Evolutionary conservation across 225 moss, liverwort and hornwort genomes (phyloP).

Genomic region (Sphagnum tenellum): DNA sequence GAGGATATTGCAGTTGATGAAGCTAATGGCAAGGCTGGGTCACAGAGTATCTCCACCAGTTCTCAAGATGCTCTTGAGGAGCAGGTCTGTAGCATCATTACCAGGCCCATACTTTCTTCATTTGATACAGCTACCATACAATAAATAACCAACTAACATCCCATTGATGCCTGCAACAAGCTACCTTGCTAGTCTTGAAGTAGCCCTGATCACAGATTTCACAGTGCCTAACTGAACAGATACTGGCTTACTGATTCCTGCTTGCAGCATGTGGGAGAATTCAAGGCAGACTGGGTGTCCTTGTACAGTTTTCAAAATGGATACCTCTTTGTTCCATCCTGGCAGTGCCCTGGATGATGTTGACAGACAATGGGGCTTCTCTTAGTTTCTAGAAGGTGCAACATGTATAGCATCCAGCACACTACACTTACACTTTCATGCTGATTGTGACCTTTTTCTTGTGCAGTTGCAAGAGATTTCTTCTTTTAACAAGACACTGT

Average conservation of each 20-base stretch:
- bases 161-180: background rate
- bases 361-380: no score
- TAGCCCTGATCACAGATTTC: no score
- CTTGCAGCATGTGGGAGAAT: no score
- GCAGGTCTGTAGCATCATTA: conserved; percentile 1
- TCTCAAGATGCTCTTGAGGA: conserved; percentile 1
- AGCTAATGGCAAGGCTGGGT: background rate
- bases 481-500: background rate
- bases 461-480: background rate
- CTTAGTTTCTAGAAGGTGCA: background rate
- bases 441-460: background rate
- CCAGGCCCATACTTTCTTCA: background rate
- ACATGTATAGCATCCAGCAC: no score
- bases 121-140: background rate
- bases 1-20: conserved; percentile 1
- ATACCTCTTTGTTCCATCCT: no score
- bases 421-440: no score
- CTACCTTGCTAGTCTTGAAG: no score
- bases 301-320: no score
- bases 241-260: no score
- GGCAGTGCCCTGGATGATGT: no score
- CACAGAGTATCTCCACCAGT: background rate
- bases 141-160: background rate
- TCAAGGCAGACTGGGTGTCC: no score
- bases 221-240: no score